Percentiles rank a stretch among this genome's conserved stretches.
Evolutionary conservation across 2,329 filamentous ascomycete genomes (phyloP).

Genomic region (Pestalotiopsis sp.): DNA sequence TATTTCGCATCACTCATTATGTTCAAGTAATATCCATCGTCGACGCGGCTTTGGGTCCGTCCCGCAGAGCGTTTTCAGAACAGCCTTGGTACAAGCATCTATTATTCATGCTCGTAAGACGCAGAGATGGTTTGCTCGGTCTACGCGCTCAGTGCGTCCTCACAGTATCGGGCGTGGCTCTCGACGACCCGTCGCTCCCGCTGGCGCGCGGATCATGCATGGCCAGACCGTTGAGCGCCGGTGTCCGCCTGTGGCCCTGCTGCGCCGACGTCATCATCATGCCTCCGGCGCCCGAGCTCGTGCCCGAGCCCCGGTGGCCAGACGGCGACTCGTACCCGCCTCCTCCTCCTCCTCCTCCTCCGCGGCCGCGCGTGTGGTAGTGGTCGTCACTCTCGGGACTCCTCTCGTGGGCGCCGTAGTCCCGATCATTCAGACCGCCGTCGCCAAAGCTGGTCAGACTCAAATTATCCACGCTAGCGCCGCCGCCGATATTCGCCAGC

Average conservation of each 20-base stretch:
- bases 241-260: background rate
- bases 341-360: background rate
- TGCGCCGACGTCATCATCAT: no score
- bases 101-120: background rate
- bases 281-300: background rate
- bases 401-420: background rate
- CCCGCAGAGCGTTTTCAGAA: no score
- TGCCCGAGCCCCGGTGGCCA: background rate
- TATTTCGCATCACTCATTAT: no score
- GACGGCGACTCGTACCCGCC: background rate
- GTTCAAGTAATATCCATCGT: no score
- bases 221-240: background rate
- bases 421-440: background rate
- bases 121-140: fast-evolving
- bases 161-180: background rate
- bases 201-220: background rate
- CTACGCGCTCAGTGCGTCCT: background rate
- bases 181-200: background rate
- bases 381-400: background rate
- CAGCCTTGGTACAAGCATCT: background rate
- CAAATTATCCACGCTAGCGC: constrained; percentile 19
- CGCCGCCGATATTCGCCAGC: background rate
- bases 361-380: background rate
- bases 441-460: constrained; percentile 20
- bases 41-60: no score